A percentile compares a stretch with the other conserved stretches of the same genome.
Evolutionary conservation across 306 rosid genomes (phyloP).

Genomic region (Rubus parviflorus): DNA sequence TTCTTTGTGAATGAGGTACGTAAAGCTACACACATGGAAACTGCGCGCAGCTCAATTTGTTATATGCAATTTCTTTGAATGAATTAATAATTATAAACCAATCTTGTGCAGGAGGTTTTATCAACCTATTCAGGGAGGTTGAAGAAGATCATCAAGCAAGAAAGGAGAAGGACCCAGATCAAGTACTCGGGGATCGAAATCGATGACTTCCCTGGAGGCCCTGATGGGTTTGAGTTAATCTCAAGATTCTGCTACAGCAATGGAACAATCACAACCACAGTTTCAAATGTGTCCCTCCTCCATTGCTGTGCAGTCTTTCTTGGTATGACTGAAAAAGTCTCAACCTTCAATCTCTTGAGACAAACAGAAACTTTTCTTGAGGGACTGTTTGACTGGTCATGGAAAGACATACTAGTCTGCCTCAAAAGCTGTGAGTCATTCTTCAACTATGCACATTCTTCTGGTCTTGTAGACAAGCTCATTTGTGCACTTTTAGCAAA

Average conservation of each 20-base stretch:
- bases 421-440: slow-evolving; percentile 45
- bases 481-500: slow-evolving; percentile 50
- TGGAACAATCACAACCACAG: slow-evolving; percentile 45
- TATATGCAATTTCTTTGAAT: background rate
- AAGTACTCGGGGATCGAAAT: slow-evolving; percentile 40
- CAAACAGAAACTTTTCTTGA: slow-evolving; percentile 56
- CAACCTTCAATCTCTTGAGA: slow-evolving; percentile 49
- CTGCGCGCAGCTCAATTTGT: background rate
- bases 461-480: slow-evolving; percentile 57
- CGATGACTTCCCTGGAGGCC: slow-evolving; percentile 68
- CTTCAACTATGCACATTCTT: slow-evolving; percentile 43
- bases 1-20: slow-evolving; percentile 55
- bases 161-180: slow-evolving; percentile 32
- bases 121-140: slow-evolving; percentile 47
- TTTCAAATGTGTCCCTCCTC: slow-evolving; percentile 56
- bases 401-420: slow-evolving; percentile 50
- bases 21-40: background rate
- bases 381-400: slow-evolving; percentile 56
- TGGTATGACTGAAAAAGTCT: slow-evolving; percentile 57
- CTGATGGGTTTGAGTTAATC: slow-evolving; percentile 64
- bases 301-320: slow-evolving; percentile 59
- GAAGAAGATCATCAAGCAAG: slow-evolving; percentile 47
- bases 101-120: slow-evolving; percentile 44
- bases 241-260: slow-evolving; percentile 64
- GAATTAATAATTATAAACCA: too few relatives aligned